These are phyloP conservation scores for Aspergillus panamensis DNA, from an alignment of 495 filamentous ascomycete genomes.

Conservation along the genomic window DNA sequence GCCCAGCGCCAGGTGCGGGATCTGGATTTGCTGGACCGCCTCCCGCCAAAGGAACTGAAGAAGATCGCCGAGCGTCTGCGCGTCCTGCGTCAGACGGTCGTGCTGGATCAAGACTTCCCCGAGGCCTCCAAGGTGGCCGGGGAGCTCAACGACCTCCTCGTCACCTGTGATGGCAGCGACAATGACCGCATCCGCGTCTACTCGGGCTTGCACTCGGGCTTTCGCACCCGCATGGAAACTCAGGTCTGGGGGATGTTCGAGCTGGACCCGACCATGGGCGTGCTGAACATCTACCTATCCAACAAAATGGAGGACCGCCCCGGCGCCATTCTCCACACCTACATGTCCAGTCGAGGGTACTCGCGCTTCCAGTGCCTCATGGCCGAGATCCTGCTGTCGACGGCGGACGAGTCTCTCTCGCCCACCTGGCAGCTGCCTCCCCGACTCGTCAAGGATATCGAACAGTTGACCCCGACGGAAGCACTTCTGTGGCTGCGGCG, in stretches of 20 bases:
- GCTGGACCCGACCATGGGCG: conserved; percentile 3
- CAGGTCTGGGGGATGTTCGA: conserved; percentile 20
- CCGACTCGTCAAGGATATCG: conserved; percentile 36
- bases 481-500: conserved; percentile 33
- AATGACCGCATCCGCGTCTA: conserved; percentile 15
- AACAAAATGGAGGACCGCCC: conserved; percentile 15
- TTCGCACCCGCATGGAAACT: conserved; percentile 16
- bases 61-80: conserved; percentile 7
- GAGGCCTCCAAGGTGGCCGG: not conserved
- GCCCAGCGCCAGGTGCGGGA: conserved; percentile 17
- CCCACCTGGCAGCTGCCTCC: conserved; percentile 28
- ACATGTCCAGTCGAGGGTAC: conserved; percentile 38
- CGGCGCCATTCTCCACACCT: conserved; percentile 33
- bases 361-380: conserved; percentile 42
- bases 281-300: conserved; percentile 15
- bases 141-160: conserved; percentile 13
- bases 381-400: conserved; percentile 35
- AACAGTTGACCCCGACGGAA: conserved; percentile 40
- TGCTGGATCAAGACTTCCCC: not conserved
- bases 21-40: conserved; percentile 14
- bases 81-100: not conserved
- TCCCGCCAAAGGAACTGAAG: conserved; percentile 13
- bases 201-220: conserved; percentile 19
- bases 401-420: conserved; percentile 17
- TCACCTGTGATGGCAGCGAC: conserved; percentile 8